These are phyloP conservation scores for Calonectria honghensis DNA, from an alignment of 2,329 filamentous ascomycete species.

Conservation along the genomic window DNA sequence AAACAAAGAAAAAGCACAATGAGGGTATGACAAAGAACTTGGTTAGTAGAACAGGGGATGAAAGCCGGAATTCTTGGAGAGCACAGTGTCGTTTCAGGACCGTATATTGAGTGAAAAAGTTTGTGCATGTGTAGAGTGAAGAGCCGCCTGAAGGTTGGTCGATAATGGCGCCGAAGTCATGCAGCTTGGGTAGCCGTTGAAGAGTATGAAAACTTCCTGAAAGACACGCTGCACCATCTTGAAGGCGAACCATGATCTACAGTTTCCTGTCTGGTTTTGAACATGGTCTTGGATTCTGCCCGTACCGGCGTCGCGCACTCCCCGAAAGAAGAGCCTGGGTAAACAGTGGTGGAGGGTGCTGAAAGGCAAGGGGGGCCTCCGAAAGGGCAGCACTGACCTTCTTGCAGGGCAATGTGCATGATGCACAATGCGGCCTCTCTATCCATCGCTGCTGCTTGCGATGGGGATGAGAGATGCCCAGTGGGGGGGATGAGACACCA, in stretches of 20 bases:
- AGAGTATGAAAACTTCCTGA: neutral
- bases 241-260: neutral
- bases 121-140: neutral
- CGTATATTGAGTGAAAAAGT: neutral
- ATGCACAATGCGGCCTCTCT: slow-evolving; percentile 38
- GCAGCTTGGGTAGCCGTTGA: slow-evolving; percentile 13
- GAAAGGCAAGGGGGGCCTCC: slow-evolving; percentile 39
- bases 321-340: neutral
- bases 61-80: slow-evolving; percentile 4
- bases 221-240: slow-evolving; percentile 5
- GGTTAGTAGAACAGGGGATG: slow-evolving; percentile 31
- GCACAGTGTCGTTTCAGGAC: slow-evolving; percentile 16
- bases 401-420: slow-evolving; percentile 29
- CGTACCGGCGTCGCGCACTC: neutral
- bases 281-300: neutral
- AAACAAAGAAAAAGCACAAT: neutral
- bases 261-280: slow-evolving; percentile 5
- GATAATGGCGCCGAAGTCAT: slow-evolving; percentile 13
- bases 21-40: slow-evolving; percentile 14
- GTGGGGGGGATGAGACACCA: slow-evolving; percentile 45
- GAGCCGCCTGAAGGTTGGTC: neutral
- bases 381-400: slow-evolving; percentile 36
- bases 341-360: slow-evolving; percentile 3
- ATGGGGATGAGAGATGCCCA: slow-evolving; percentile 18
- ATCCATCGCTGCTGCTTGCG: slow-evolving; percentile 40